These are phyloP conservation scores for Halteria grandinella DNA, from an alignment of 73 alveolate species.

Conservation along the genomic window DNA sequence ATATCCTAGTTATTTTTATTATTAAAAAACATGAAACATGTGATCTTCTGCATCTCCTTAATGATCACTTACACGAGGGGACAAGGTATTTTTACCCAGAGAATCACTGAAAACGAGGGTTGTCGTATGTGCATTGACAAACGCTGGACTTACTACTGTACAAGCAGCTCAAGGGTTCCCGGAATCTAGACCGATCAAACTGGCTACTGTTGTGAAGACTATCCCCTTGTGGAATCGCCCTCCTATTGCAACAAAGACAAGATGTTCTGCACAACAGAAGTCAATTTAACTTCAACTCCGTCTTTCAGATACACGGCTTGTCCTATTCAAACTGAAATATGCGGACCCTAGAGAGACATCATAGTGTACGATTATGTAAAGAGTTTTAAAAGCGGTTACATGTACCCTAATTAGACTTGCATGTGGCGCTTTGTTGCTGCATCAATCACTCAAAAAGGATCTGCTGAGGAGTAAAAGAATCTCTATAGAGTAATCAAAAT, in stretches of 20 bases:
- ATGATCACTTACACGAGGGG: too few relatives aligned
- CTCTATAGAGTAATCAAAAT: constrained; percentile 13
- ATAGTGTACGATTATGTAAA: constrained; percentile 2
- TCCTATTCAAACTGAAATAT: not conserved
- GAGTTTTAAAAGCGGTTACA: not conserved
- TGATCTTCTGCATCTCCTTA: too few relatives aligned
- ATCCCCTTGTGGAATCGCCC: constrained; percentile 4
- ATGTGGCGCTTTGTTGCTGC: constrained; percentile 23
- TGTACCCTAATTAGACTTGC: not conserved
- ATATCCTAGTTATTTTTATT: too few relatives aligned
- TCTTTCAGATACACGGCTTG: constrained; percentile 6
- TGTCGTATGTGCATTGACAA: too few relatives aligned
- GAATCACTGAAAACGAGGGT: too few relatives aligned
- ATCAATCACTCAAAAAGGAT: too few relatives aligned
- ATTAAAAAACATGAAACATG: too few relatives aligned
- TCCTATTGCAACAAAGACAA: not conserved
- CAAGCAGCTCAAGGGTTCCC: too few relatives aligned
- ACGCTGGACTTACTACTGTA: too few relatives aligned
- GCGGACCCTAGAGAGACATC: constrained; percentile 20
- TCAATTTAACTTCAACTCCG: not conserved
- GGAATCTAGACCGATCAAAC: too few relatives aligned
- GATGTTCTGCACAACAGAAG: not conserved
- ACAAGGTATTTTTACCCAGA: too few relatives aligned
- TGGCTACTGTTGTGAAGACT: constrained; percentile 17
- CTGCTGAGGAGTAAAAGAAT: not conserved